Conservation (phyloP, 2,329 filamentous ascomycete genomes). For the Colletotrichum spaethianum region DNA sequence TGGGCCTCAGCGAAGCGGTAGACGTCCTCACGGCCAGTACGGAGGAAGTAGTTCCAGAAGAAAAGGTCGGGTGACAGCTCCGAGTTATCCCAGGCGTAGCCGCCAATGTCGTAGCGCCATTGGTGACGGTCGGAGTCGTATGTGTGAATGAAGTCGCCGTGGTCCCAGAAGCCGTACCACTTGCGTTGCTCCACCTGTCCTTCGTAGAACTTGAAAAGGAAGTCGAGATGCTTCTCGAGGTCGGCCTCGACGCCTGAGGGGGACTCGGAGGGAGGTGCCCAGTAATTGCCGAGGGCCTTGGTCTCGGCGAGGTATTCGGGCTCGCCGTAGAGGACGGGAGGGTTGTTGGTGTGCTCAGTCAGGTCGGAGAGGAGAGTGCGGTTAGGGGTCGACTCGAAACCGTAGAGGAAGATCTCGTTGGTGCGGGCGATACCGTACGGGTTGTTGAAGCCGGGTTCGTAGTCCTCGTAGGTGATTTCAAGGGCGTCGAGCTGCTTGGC, state of each 20-base stretch:
- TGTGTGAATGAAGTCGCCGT: constrained; percentile 75
- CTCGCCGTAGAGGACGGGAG: constrained; percentile 65
- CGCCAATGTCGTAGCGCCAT: constrained; percentile 75
- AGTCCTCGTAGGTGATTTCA: constrained; percentile 76
- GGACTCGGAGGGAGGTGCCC: constrained; percentile 55
- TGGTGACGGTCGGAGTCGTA: constrained; percentile 71
- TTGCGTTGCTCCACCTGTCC: constrained; percentile 68
- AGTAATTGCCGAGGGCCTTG: constrained; percentile 68
- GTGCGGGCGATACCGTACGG: constrained; percentile 72
- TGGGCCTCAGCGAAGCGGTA: constrained; percentile 72
- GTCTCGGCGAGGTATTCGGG: constrained; percentile 65
- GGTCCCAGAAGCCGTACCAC: constrained; percentile 76
- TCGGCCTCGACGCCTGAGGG: constrained; percentile 49
- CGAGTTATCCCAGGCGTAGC: constrained; percentile 76
- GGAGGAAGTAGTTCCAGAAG: constrained; percentile 75
- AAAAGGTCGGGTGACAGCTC: constrained; percentile 75
- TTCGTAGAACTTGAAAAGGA: constrained; percentile 69
- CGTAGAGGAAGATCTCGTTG: constrained; percentile 68
- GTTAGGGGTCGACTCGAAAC: constrained; percentile 67
- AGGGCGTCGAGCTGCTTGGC: constrained; percentile 71
- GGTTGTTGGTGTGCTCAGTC: constrained; percentile 62
- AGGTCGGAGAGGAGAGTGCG: constrained; percentile 60
- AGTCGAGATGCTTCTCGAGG: constrained; percentile 68
- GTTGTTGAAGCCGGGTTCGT: constrained; percentile 67
- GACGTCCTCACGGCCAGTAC: constrained; percentile 69